A percentile compares a stretch with the other conserved stretches of the same genome.
Conservation (phyloP, 2,329 filamentous ascomycete genomes). For the Nothopassalora personata region DNA sequence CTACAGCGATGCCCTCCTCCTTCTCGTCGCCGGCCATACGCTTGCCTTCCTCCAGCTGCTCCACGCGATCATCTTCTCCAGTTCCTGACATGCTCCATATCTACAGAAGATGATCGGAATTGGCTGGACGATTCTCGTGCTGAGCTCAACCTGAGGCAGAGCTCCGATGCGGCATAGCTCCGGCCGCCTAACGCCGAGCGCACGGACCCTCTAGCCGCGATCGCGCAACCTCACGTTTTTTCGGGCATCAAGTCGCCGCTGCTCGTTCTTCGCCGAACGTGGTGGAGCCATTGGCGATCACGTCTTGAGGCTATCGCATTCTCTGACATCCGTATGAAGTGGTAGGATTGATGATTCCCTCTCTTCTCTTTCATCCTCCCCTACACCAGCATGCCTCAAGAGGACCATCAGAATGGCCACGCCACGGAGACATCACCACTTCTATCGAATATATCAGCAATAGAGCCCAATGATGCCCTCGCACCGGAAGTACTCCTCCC, state of each 20-base stretch:
- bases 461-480: slow-evolving; percentile 27
- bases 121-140: background rate
- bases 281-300: background rate
- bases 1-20: background rate
- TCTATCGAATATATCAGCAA: slow-evolving; percentile 14
- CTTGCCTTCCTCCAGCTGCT: background rate
- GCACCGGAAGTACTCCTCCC: slow-evolving; percentile 20
- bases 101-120: background rate
- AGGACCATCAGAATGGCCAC: slow-evolving; percentile 1
- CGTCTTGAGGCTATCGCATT: background rate
- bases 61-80: background rate
- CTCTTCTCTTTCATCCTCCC: background rate
- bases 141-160: background rate
- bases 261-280: background rate
- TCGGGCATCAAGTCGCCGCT: background rate
- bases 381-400: slow-evolving; percentile 1
- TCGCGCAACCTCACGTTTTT: background rate
- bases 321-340: background rate
- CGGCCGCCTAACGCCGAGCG: background rate
- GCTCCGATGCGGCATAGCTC: background rate
- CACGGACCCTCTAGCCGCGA: background rate
- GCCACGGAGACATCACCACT: slow-evolving; percentile 27
- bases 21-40: background rate
- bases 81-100: slow-evolving; percentile 11
- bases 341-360: background rate